These are phyloP conservation scores for Pelagophyceae sp. DNA, from an alignment of 352 stramenopile species.

Conservation along the genomic window DNA sequence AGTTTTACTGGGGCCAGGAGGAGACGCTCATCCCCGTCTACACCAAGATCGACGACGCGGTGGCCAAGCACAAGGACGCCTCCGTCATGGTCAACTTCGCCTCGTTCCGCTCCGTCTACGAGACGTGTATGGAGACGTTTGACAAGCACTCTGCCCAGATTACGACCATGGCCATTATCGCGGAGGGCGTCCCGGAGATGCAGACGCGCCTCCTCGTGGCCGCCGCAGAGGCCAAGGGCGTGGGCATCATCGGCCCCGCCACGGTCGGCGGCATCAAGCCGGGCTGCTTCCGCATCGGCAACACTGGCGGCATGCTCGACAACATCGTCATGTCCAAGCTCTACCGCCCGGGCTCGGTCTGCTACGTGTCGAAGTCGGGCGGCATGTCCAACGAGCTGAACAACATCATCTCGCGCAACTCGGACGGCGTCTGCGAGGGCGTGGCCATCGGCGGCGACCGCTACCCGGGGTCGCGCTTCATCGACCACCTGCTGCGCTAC, in stretches of 20 bases:
- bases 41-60: conserved; percentile 54
- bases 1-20: conserved; percentile 91
- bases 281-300: conserved; percentile 89
- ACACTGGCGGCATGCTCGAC: conserved; percentile 93
- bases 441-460: conserved; percentile 65
- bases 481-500: conserved; percentile 90
- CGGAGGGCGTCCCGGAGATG: conserved; percentile 86
- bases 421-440: conserved; percentile 88
- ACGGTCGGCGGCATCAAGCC: conserved; percentile 91
- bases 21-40: conserved; percentile 84
- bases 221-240: conserved; percentile 68
- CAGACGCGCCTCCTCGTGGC: conserved; percentile 89
- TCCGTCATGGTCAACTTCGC: conserved; percentile 91
- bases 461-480: conserved; percentile 89
- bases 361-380: conserved; percentile 90
- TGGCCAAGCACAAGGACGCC: conserved; percentile 69
- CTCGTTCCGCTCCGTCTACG: conserved; percentile 89
- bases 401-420: conserved; percentile 91
- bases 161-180: conserved; percentile 93
- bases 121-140: conserved; percentile 86
- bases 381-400: conserved; percentile 96
- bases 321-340: conserved; percentile 96
- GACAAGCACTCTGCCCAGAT: conserved; percentile 72
- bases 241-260: conserved; percentile 86
- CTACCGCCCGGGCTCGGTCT: conserved; percentile 84